Base-by-base conservation (phyloP, 495 filamentous ascomycete species). In the Evansstolkia leycettana region DNA sequence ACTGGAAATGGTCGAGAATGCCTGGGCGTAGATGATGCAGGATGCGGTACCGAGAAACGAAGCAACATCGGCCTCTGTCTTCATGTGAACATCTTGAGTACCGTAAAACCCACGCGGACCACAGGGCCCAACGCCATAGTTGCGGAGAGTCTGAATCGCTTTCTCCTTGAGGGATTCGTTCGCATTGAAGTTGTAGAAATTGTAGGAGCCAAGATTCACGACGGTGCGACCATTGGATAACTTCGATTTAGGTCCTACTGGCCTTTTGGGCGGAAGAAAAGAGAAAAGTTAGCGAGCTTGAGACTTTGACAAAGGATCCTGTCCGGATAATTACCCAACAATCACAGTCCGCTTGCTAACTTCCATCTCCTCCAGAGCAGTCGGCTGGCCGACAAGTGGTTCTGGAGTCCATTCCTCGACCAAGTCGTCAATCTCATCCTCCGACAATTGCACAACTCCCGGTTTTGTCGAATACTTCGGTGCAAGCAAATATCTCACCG, bases 341-440 rank as follows among this genome's bases (percentile, higher is more conserved):
- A 96, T 80, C 5, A 96, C 70, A 0, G 88, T 81, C 10, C 84
- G 56, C 58, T 78, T 93, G 43, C 95, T 89, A 39, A 79, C 73
- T 52, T 94, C 88, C 34, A 70, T 62, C 49, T 82, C 77, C 54
- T 96, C 88, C 30, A 88, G 64, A 1, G 69, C 45, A 10, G 80
- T 85, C 15, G 72, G 74, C 6, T 67, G 58, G 6, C 79, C 72
- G 13, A 94, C 87, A 10, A 99, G 67, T 3, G 90, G 87, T 55
- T 99, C 90, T 0, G 90, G 90, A 2, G 76, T 83, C 90, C 90
- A 99, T 42, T 99, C 90, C 31, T 92, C 89, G 13, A 99, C 84
- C 16, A 96, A 67, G 45, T 99, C 90, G 51, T 99, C 90, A 43
- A 99, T 89, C 60, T 99, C 90, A 58, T 93, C 84, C 44, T 96